Conservation (phyloP, 1,284 basidiomycete species). For the Pseudozyma flocculosa region DNA sequence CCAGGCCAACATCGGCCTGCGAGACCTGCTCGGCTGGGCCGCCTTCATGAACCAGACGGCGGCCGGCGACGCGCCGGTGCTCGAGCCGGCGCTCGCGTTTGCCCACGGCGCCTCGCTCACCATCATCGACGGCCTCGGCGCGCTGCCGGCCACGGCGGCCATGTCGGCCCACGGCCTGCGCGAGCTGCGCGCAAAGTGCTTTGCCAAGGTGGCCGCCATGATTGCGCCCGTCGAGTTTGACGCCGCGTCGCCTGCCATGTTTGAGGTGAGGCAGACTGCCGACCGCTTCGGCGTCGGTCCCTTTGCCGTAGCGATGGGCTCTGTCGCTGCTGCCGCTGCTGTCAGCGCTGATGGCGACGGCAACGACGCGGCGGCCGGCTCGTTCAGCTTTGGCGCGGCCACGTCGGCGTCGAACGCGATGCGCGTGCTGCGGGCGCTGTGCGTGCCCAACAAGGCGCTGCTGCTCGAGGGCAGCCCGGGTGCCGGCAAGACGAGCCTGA, state of each 20-base stretch:
- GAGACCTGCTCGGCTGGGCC: conserved; percentile 93
- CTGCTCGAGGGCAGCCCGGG: conserved; percentile 96
- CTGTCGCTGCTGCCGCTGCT: too few relatives aligned
- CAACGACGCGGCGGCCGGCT: conserved; percentile 2
- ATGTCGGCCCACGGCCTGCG: conserved; percentile 64
- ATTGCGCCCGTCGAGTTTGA: conserved; percentile 29
- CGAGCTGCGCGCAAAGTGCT: conserved; percentile 68
- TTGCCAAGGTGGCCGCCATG: conserved; percentile 59
- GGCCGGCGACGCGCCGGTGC: conserved; percentile 14
- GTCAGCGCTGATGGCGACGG: conserved; percentile 30
- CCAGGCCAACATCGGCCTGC: conserved; percentile 63
- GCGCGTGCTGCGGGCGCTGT: conserved; percentile 85
- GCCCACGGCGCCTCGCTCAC: conserved; percentile 60
- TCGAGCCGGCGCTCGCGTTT: conserved; percentile 49
- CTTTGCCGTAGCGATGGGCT: conserved; percentile 72
- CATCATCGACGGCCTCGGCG: conserved; percentile 59
- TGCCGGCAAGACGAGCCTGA: conserved; percentile 96
- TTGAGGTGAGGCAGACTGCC: conserved; percentile 54
- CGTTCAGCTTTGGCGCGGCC: conserved; percentile 82
- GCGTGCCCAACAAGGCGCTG: conserved; percentile 80
- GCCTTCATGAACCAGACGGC: conserved; percentile 75
- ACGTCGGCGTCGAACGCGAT: conserved; percentile 87
- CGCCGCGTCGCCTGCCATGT: conserved; percentile 59
- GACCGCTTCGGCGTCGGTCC: conserved; percentile 69
- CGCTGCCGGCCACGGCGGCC: conserved; percentile 51